Conservation (phyloP, 345 rosid genomes). For the Moricandia moricandioides region DNA sequence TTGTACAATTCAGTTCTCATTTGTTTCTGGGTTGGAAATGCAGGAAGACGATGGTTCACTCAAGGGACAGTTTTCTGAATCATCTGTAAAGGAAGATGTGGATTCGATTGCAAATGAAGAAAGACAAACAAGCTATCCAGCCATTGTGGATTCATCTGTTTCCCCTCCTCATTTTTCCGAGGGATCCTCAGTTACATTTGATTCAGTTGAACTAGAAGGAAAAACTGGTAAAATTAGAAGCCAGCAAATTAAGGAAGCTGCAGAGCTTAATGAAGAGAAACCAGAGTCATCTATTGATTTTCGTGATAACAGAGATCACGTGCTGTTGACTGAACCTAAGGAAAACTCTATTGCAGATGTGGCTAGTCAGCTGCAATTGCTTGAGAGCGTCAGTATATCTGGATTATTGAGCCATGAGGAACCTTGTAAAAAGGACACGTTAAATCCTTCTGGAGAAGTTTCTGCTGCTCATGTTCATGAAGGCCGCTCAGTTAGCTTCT, state of each 20-base stretch:
- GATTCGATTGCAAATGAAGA: conserved; percentile 34
- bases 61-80: conserved; percentile 41
- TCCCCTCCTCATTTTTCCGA: conserved; percentile 27
- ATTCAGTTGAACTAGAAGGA: conserved; percentile 36
- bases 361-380: conserved; percentile 37
- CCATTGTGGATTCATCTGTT: conserved; percentile 30
- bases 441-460: conserved; percentile 28
- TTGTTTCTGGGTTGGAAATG: conserved; percentile 91
- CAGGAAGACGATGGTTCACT: conserved; percentile 72
- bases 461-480: conserved; percentile 32
- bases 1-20: conserved; percentile 65
- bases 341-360: conserved; percentile 32
- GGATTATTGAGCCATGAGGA: conserved; percentile 38
- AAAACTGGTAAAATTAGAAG: conserved; percentile 14
- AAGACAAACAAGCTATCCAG: conserved; percentile 33
- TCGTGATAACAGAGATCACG: conserved; percentile 23
- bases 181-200: conserved; percentile 34
- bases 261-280: conserved; percentile 28
- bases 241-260: conserved; percentile 19
- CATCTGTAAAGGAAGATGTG: conserved; percentile 23
- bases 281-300: conserved; percentile 24
- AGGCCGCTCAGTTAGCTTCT: conserved; percentile 38
- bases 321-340: conserved; percentile 28
- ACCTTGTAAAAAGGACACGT: conserved; percentile 31
- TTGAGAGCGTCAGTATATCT: conserved; percentile 39